A percentile compares a stretch with the other conserved stretches of the same genome.
These are phyloP conservation scores for Neonectria neomacrospora DNA, from an alignment of 2,329 filamentous ascomycete species.

Conservation along the genomic window DNA sequence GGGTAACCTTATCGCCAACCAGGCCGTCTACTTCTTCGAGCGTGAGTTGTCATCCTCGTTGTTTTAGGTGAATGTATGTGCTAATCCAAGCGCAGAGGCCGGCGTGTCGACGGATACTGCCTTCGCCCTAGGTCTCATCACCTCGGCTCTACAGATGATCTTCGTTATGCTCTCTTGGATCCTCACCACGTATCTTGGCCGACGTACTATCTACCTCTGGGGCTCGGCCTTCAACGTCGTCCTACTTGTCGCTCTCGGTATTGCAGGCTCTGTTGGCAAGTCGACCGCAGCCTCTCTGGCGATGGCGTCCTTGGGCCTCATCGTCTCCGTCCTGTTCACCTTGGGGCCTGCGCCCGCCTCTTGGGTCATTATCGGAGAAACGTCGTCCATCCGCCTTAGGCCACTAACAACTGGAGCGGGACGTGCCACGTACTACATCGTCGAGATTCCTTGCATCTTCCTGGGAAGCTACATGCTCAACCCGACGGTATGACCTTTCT, in stretches of 20 bases:
- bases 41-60: conserved; percentile 38
- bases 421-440: conserved; percentile 70
- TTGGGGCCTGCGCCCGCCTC: conserved; percentile 71
- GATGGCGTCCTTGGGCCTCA: conserved; percentile 71
- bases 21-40: conserved; percentile 69
- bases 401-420: conserved; percentile 74
- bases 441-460: conserved; percentile 75
- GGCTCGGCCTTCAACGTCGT: conserved; percentile 64
- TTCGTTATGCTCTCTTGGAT: conserved; percentile 76
- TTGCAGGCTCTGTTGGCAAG: conserved; percentile 63
- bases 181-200: conserved; percentile 71
- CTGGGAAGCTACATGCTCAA: conserved; percentile 71
- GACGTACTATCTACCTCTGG: conserved; percentile 73
- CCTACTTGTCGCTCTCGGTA: conserved; percentile 68
- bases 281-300: conserved; percentile 59
- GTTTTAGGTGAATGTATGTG: neutral
- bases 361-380: conserved; percentile 75
- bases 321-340: conserved; percentile 73
- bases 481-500: conserved; percentile 51
- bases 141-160: conserved; percentile 69
- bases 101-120: conserved; percentile 65
- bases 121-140: conserved; percentile 72
- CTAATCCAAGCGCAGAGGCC: conserved; percentile 61
- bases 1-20: conserved; percentile 70
- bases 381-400: conserved; percentile 71